Conservation (phyloP, 2,329 filamentous ascomycete genomes). For the Pseudocercospora vitis region DNA sequence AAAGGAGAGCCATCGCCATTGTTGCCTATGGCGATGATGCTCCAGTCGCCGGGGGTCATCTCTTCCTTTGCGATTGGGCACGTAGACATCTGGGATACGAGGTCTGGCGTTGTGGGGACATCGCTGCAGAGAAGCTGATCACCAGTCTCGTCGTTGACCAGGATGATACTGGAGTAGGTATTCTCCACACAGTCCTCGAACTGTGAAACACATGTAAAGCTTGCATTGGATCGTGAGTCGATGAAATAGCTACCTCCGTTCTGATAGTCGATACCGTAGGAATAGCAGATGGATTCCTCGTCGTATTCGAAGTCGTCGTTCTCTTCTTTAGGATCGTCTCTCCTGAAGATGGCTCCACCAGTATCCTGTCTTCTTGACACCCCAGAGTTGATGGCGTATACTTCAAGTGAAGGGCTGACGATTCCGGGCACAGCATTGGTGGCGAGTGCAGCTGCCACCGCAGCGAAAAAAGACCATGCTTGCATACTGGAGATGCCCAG, state of each 20-base stretch:
- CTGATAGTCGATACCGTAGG: constrained; percentile 44
- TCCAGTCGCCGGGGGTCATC: constrained; percentile 47
- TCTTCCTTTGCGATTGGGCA: constrained; percentile 47
- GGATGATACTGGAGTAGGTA: constrained; percentile 44
- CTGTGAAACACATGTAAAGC: constrained; percentile 47
- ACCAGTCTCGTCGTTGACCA: constrained; percentile 40
- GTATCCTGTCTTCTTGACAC: neutral
- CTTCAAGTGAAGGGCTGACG: neutral
- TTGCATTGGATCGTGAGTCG: constrained; percentile 43
- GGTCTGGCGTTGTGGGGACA: constrained; percentile 43
- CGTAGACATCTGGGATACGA: constrained; percentile 42
- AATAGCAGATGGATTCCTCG: constrained; percentile 27
- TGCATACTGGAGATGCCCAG: too few relatives aligned
- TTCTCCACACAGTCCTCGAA: constrained; percentile 47
- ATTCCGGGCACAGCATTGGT: neutral
- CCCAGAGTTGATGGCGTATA: neutral
- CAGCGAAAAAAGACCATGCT: neutral
- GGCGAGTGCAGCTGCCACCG: neutral
- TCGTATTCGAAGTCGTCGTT: constrained; percentile 10
- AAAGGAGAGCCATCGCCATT: constrained; percentile 47
- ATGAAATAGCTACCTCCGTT: constrained; percentile 49
- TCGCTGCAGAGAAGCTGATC: constrained; percentile 40
- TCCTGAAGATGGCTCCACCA: neutral
- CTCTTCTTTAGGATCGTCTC: constrained; percentile 10
- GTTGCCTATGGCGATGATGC: constrained; percentile 46